Base-by-base conservation (phyloP, 768 basidiomycete genomes). In the Termitomyces heimii region DNA sequence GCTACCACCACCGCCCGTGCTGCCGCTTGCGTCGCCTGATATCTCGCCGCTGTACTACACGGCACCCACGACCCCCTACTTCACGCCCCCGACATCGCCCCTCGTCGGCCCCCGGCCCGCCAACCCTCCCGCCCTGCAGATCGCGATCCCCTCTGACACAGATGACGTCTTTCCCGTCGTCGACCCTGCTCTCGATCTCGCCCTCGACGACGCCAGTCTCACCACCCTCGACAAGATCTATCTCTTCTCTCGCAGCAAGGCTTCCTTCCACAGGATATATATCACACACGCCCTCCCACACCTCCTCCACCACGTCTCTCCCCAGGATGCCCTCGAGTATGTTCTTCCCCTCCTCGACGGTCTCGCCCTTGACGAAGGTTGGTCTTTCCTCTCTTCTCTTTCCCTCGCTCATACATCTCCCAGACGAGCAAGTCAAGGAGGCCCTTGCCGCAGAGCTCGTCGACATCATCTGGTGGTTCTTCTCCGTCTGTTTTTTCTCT, bases 381-480 rank as follows among this genome's bases (percentile, higher is more conserved):
- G 43, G 53, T 29, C 58, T 34, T 48, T 49, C 32, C 59, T 43
- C 46, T 44, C 10, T 44, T 39, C 28, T 47, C 48, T 51, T 44
- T 61, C 39, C 4, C 2, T 6, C 28, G 2, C 56, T 52, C 47
- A 5, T 20, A 60, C 58, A 35, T 43, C 35, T 40, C 39, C 34
- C 65, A 92, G 94, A 96, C 59, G 94, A 96, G 66, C 69, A 78
- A 45, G 92, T 97, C 53, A 91, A 90, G 68, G 94, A 95, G 69
- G 90, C 92, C 6, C 83, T 97, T 24, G 86, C 91, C 1, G 78
- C 83, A 2, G 86, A 91, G 62, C 76, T 98, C 10, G 84, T 91
- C 37, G 74, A 81, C 50, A 82, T 96, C 62, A 82, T 97, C 48
- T 97, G 93, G 93, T 96, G 92, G 86, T 98, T 96, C 72, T 85